Evolutionary conservation across 1,284 basidiomycete species (phyloP), one percentile per base, ranked within the genome.

Genomic region (Ustilago shanxiensis): DNA sequence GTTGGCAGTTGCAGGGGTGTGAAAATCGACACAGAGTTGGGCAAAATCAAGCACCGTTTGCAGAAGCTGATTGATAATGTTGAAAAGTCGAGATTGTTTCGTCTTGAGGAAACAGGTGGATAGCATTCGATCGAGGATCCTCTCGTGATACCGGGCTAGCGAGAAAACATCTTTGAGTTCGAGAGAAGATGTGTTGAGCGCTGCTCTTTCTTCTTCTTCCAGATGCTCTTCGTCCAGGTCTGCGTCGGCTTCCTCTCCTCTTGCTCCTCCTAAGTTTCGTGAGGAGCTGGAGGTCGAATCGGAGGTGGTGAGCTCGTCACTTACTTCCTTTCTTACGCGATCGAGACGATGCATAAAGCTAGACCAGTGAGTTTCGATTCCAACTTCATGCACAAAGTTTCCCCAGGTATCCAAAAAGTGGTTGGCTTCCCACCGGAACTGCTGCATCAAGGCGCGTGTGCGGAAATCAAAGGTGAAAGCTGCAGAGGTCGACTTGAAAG

Each of bases 111-210:
- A 80, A 45, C 68, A 72, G 7, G 72, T 68, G 14, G 66, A 52
- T 8, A 82, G 60, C 75, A 82, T 80, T 1, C 73, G 65, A 28
- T 82, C 80, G 14, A 82, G 69, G 26, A 79, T 61, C 0, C 66
- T 31, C 39, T 82, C 80, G 51, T 82, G 80, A 29, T 77, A 80
- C 2, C 72, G 55, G 9, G 79, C 80, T 9, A 82, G 62, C 7
- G 73, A 77, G 39, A 82, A 82, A 22, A 82, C 72, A 52, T 82
- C 80, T 51, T 79, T 79, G 20, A 82, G 61, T 41, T 79, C 71
- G 2, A 78, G 28, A 1, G n/a, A 65, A 5, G 60, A 64, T 3
- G 68, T 70, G 62, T 59, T 56, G 20, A 67, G 37, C 11, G 72
- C 67, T n/a, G 55, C 41, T 16, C 50, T 33, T 22, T 71, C 67